These are phyloP conservation scores for Epichloe elymi DNA, from an alignment of 2,329 filamentous ascomycete species.

Conservation along the genomic window DNA sequence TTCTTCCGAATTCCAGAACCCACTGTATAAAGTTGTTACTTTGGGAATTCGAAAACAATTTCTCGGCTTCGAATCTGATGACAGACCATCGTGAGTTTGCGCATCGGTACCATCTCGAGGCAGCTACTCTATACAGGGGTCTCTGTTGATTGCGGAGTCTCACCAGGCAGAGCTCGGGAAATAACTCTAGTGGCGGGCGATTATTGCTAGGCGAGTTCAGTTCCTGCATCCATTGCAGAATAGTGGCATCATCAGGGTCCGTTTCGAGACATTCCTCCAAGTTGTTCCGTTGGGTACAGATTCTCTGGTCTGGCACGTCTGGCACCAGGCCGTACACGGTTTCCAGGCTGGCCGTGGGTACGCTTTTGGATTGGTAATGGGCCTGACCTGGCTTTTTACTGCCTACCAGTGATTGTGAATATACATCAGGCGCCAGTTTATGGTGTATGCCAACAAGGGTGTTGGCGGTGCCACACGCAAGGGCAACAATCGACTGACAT, in stretches of 20 bases:
- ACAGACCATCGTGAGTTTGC: conserved; percentile 17
- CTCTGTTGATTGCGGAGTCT: conserved; percentile 8
- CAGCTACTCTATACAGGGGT: conserved; percentile 13
- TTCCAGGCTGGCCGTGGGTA: background rate
- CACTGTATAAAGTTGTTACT: conserved; percentile 23
- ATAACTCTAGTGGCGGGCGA: conserved; percentile 17
- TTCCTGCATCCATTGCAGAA: conserved; percentile 1
- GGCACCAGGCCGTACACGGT: background rate
- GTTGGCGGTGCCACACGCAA: background rate
- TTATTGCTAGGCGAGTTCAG: conserved; percentile 12
- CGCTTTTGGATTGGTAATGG: too few species aligned
- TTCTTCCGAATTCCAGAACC: conserved; percentile 21
- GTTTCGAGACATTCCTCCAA: background rate
- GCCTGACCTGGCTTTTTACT: background rate
- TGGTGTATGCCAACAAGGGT: background rate
- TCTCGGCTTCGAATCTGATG: conserved; percentile 13
- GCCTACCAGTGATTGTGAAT: background rate
- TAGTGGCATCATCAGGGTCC: background rate
- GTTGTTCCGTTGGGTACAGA: background rate
- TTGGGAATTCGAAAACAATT: conserved; percentile 15
- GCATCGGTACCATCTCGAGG: conserved; percentile 15
- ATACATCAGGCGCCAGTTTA: background rate
- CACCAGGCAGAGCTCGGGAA: conserved; percentile 12
- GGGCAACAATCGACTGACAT: background rate
- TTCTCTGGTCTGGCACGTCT: background rate